Evolutionary conservation across 2,329 filamentous ascomycete genomes (phyloP).

Genomic region (Fusarium staphyleae): DNA sequence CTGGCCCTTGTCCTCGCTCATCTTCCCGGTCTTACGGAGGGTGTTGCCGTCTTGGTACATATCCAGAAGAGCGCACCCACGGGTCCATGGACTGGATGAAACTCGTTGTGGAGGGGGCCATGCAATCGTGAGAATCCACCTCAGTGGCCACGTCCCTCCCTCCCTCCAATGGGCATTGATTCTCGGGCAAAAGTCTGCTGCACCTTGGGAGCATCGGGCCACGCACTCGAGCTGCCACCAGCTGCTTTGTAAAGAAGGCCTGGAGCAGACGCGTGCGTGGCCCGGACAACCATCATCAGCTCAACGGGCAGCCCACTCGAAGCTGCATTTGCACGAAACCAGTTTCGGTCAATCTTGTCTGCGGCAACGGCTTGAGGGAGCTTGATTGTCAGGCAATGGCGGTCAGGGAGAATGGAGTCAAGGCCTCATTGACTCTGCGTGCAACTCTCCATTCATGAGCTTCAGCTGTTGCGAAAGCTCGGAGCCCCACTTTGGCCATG

Average conservation of each 20-base stretch:
- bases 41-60: conserved; percentile 25
- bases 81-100: conserved; percentile 37
- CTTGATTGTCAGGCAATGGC: conserved; percentile 22
- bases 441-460: conserved; percentile 24
- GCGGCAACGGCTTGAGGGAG: conserved; percentile 6
- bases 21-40: conserved; percentile 30
- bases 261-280: conserved; percentile 23
- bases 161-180: conserved; percentile 40
- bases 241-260: conserved; percentile 1
- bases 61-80: conserved; percentile 23
- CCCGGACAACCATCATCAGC: conserved; percentile 32
- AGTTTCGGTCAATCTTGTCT: conserved; percentile 21
- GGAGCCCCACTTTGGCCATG: conserved; percentile 29
- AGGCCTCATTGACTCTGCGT: conserved; percentile 18
- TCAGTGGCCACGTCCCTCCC: conserved; percentile 33
- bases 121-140: conserved; percentile 38
- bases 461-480: conserved; percentile 31
- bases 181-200: conserved; percentile 39
- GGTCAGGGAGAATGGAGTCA: conserved; percentile 18
- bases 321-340: conserved; percentile 21
- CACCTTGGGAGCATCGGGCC: conserved; percentile 38
- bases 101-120: conserved; percentile 37
- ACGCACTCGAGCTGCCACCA: conserved; percentile 29
- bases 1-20: conserved; percentile 21
- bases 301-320: conserved; percentile 32